A percentile compares a stretch with the other conserved stretches of the same genome.
These are phyloP conservation scores for Fusarium secorum DNA, from an alignment of 2,329 filamentous ascomycete genomes.

Conservation along the genomic window DNA sequence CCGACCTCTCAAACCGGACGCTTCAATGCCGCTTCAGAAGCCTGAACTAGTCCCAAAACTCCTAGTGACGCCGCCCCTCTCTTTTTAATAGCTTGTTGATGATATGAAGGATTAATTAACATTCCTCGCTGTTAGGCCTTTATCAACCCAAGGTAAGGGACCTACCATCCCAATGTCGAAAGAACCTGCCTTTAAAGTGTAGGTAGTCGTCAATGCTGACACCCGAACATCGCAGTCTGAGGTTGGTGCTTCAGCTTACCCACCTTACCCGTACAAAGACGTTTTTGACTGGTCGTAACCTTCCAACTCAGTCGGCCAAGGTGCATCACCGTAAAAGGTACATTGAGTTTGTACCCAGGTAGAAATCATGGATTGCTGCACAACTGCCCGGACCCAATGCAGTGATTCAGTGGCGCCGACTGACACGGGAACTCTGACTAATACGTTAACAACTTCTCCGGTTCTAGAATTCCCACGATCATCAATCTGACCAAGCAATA, in stretches of 20 bases:
- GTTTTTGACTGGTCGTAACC: background rate
- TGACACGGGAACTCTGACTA: conserved; percentile 21
- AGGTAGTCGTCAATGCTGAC: background rate
- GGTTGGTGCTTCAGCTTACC: background rate
- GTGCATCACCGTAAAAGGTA: background rate
- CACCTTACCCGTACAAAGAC: background rate
- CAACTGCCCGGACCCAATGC: background rate
- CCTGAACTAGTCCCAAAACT: background rate
- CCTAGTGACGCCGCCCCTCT: background rate
- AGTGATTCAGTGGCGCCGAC: conserved; percentile 1
- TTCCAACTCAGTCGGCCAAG: background rate
- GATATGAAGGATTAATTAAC: background rate
- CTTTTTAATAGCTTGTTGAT: background rate
- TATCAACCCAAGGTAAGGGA: too few relatives aligned
- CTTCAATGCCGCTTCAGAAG: background rate
- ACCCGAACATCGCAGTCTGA: background rate
- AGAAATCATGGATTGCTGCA: background rate
- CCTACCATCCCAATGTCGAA: background rate
- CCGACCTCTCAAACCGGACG: background rate
- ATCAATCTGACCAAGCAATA: conserved; percentile 3
- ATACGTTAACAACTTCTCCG: conserved; percentile 14
- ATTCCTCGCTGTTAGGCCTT: background rate
- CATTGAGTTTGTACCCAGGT: background rate
- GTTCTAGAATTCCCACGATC: conserved; percentile 27
- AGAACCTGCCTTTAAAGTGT: background rate